These are phyloP conservation scores for Metarhizium robertsii DNA, from an alignment of 2,329 filamentous ascomycete species.

Conservation along the genomic window DNA sequence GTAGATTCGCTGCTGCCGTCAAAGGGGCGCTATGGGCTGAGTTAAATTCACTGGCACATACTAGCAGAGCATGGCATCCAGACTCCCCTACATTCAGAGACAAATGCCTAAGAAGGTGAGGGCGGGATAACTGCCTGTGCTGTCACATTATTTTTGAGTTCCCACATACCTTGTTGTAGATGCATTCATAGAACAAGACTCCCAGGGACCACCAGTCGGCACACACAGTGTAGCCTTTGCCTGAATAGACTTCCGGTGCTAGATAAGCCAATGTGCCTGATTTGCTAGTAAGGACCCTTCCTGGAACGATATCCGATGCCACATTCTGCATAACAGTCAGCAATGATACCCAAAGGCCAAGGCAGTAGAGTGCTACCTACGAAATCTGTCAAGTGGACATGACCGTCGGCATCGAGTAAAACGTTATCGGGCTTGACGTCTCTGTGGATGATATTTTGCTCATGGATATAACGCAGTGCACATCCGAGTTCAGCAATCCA, in stretches of 20 bases:
- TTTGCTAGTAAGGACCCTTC: slow-evolving; percentile 82
- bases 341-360: neutral
- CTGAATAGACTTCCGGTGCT: slow-evolving; percentile 88
- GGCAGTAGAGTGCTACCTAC: slow-evolving; percentile 33
- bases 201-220: slow-evolving; percentile 99
- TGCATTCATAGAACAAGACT: slow-evolving; percentile 98
- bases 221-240: slow-evolving; percentile 78
- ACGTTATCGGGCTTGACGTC: slow-evolving; percentile 93
- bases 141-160: neutral
- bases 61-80: neutral
- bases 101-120: too few relatives aligned
- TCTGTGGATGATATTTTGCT: slow-evolving; percentile 79
- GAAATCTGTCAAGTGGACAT: slow-evolving; percentile 97
- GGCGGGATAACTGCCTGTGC: neutral
- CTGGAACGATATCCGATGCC: slow-evolving; percentile 80
- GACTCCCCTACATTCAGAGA: too few relatives aligned
- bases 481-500: slow-evolving; percentile 95
- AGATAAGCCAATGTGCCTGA: slow-evolving; percentile 94
- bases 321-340: slow-evolving; percentile 63
- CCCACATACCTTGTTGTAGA: slow-evolving; percentile 81
- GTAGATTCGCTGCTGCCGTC: slow-evolving; percentile 79
- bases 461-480: slow-evolving; percentile 78
- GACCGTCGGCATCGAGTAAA: slow-evolving; percentile 76
- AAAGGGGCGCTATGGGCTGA: slow-evolving; percentile 64
- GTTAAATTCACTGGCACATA: neutral